These are phyloP conservation scores for Pisolithus microcarpus DNA, from an alignment of 768 basidiomycete genomes.

Conservation along the genomic window DNA sequence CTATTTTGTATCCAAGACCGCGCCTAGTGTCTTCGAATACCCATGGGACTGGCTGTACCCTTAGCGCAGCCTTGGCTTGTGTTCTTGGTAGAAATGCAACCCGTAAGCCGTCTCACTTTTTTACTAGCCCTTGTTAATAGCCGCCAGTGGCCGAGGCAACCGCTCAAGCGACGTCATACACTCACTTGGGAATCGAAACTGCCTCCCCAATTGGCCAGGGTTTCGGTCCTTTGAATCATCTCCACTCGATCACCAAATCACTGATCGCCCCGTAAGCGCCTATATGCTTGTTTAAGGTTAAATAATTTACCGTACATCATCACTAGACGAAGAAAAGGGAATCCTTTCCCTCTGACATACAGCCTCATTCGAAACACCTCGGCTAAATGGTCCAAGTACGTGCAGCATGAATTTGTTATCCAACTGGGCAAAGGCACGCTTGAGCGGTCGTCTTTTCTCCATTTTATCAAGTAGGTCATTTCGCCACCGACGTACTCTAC, in stretches of 20 bases:
- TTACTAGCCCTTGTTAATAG: neutral
- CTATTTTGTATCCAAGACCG: conserved; percentile 53
- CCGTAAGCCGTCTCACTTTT: conserved; percentile 26
- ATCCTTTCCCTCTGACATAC: conserved; percentile 64
- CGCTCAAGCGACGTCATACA: conserved; percentile 58
- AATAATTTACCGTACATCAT: neutral
- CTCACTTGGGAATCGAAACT: conserved; percentile 64
- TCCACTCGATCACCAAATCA: conserved; percentile 48
- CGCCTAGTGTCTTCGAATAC: conserved; percentile 64
- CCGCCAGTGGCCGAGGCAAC: conserved; percentile 51
- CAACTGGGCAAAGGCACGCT: conserved; percentile 70
- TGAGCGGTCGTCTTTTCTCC: conserved; percentile 56
- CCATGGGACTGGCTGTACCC: conserved; percentile 90
- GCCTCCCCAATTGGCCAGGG: conserved; percentile 66
- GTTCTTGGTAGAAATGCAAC: conserved; percentile 44
- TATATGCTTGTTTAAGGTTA: neutral
- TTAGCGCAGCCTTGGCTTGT: conserved; percentile 76
- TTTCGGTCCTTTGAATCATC: conserved; percentile 82
- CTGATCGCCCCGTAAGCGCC: conserved; percentile 50
- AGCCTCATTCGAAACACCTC: conserved; percentile 53
- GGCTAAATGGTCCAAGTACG: conserved; percentile 62
- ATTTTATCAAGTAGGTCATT: conserved; percentile 70
- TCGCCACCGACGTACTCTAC: neutral
- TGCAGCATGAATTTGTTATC: conserved; percentile 79
- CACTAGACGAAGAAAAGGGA: conserved; percentile 45